Percentiles rank a stretch among this genome's conserved stretches.
phyloP scores from a whole-genome alignment of 306 rosid genomes.

The Hippophae gyantsensis region DNA sequence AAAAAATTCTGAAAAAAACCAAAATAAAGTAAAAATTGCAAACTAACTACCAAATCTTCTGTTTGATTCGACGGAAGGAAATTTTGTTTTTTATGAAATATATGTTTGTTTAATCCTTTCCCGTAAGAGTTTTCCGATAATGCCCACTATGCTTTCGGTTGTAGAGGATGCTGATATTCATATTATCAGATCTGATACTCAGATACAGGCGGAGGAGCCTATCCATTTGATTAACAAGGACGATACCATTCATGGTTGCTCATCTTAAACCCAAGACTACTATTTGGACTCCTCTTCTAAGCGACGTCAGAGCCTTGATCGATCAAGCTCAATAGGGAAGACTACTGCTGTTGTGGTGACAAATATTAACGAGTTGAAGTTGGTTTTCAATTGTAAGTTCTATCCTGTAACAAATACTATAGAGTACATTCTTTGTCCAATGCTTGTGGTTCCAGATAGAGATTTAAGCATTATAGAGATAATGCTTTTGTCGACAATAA shows the following conservation, averaged over 20 bases:
- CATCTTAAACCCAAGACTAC: conserved; percentile 75
- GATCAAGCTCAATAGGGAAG: conserved; percentile 82
- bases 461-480: conserved; percentile 20
- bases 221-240: conserved; percentile 33
- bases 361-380: conserved; percentile 74
- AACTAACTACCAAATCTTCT: too few species aligned
- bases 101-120: too few species aligned
- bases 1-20: too few species aligned
- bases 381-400: conserved; percentile 61
- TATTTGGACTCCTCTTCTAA: conserved; percentile 67
- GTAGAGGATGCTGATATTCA: conserved; percentile 83
- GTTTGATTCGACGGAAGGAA: too few species aligned
- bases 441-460: conserved; percentile 37
- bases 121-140: conserved; percentile 46
- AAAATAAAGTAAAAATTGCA: too few species aligned
- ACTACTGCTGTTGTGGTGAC: conserved; percentile 93
- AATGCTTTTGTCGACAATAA: too few species aligned
- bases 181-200: conserved; percentile 48
- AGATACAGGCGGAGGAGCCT: conserved; percentile 76
- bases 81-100: too few species aligned
- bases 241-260: conserved; percentile 52
- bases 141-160: conserved; percentile 91
- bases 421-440: conserved; percentile 46
- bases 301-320: conserved; percentile 78
- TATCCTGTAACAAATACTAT: conserved; percentile 37